These are phyloP conservation scores for Dryas drummondii DNA, from an alignment of 306 rosid genomes.

Conservation along the genomic window DNA sequence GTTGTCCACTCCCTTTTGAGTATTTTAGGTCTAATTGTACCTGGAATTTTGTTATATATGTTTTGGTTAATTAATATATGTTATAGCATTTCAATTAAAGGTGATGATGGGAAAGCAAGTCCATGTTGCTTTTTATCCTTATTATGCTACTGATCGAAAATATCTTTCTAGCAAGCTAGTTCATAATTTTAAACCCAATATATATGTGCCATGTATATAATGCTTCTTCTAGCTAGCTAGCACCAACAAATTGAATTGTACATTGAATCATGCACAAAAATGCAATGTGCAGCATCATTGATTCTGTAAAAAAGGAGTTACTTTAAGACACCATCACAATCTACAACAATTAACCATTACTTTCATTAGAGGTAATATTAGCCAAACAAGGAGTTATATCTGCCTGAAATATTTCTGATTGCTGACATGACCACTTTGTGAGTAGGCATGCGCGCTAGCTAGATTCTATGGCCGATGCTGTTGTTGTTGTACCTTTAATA, in stretches of 20 bases:
- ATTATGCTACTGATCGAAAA: slow-evolving; percentile 22
- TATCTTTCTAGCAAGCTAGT: slow-evolving; percentile 18
- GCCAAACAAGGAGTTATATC: not conserved
- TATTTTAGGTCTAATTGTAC: not conserved
- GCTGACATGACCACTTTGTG: slow-evolving; percentile 5
- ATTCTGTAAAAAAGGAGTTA: no score
- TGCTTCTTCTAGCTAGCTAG: not conserved
- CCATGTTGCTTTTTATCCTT: slow-evolving; percentile 19
- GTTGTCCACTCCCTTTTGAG: not conserved
- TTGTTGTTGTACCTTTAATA: not conserved
- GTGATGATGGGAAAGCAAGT: slow-evolving; percentile 19
- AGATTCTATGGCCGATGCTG: not conserved
- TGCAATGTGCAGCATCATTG: no score
- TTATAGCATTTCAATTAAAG: not conserved
- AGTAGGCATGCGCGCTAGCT: slow-evolving; percentile 2
- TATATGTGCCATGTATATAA: not conserved
- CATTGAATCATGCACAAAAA: no score
- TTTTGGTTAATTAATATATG: not conserved
- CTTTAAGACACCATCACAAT: no score
- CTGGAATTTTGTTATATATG: not conserved
- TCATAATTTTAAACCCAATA: no score
- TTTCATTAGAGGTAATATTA: not conserved
- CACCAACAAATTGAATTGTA: no score
- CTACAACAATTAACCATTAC: no score
- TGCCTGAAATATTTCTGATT: not conserved